Base-by-base conservation (phyloP, 164 flowering plant genomes). In the Aristolochia californica region DNA sequence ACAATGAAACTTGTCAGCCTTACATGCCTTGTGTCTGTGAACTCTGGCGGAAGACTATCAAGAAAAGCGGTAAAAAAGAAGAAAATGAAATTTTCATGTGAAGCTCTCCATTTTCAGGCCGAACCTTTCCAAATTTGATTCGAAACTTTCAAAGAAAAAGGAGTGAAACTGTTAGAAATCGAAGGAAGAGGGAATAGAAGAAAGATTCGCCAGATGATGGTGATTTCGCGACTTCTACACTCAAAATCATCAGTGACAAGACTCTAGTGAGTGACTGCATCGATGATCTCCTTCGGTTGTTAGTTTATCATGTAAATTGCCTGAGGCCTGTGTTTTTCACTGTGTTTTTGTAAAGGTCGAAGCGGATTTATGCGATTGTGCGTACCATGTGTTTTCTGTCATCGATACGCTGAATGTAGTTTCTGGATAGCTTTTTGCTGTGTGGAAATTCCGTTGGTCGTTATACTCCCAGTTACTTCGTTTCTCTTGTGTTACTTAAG, bases 241-340 rank as follows among this genome's bases (percentile, higher is more conserved):
- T 56, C 75, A 2, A 48, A 66, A 56, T 28, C 74, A 13, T 74
- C 77, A 17, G 43, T 70, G 26, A 44, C 67, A 38, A 59, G 24
- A 34, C 64, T 55, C 49, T 62, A 27, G 74, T 70, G 53, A 55
- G 66, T 27, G 27, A 17, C 43, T 51, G 58, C 38, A 13, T 54
- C 38, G 40, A 34, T 9, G n/a, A 23, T 28, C 49, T 16, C 20
- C 4, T 22, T 30, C 22, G 13, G 13, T 9, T 34, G 13, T 5
- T 23, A 1, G 27, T 24, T 26, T 28, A 4, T 53, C 27, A 5
- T 11, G 17, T 25, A 28, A 53, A 24, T 26, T 30, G n/a, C 20
- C 8, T 53, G 56, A 53, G 1, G 40, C 40, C 40, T 1, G 17
- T 28, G 17, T 24, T 45, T 7, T 21, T 10, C 26, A 22, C 50